Evolutionary conservation across 495 filamentous ascomycete genomes (phyloP), one percentile per base, ranked within the genome.

Genomic region (Cryomyces antarcticus): DNA sequence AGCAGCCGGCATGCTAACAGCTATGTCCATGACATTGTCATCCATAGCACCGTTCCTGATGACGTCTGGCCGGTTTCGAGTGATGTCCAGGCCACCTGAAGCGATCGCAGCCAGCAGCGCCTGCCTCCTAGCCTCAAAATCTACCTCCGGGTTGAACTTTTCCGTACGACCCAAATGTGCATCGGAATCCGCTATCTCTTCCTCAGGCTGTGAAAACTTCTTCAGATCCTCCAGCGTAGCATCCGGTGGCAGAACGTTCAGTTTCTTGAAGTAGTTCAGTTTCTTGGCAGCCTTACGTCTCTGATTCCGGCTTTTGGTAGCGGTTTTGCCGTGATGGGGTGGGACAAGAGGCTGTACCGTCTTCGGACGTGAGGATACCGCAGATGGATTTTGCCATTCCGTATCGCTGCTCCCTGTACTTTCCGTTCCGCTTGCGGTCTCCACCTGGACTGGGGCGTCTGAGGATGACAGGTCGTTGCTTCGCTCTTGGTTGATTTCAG

Each of bases 251-350:
- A 78, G 49, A 9, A 65, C 45, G 4, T 69, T 71, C 11, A 68
- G 50, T 27, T 64, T 50, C 42, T 73, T 71, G 2, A 76, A 57
- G 37, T 64, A 63, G 5, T 52, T 55, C 0, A 77, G 55, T 38
- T 53, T 60, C 36, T 64, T 67, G 34, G 62, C 55, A 30, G 69
- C 51, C 44, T 64, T 67, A 42, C 62, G 62, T 31, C 76, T 64
- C 7, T 58, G 53, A 47, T 80, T 80, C 44, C 68, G 68, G 24
- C 63, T 61, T 38, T 64, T 65, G 2, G 76, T 80, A 38, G 50
- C 46, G 7, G 49, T 33, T n/a, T 58, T 68, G 29, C 75, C 73
- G 33, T 61, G 7, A 29, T 11, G 28, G 3, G 49, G 49, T 24
- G 17, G 17, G 17, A 24, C 17, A 24, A 24, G 2, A 24, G 17